These are phyloP conservation scores for Hypoxylon sp. DNA, from an alignment of 2,329 filamentous ascomycete species.

Conservation along the genomic window DNA sequence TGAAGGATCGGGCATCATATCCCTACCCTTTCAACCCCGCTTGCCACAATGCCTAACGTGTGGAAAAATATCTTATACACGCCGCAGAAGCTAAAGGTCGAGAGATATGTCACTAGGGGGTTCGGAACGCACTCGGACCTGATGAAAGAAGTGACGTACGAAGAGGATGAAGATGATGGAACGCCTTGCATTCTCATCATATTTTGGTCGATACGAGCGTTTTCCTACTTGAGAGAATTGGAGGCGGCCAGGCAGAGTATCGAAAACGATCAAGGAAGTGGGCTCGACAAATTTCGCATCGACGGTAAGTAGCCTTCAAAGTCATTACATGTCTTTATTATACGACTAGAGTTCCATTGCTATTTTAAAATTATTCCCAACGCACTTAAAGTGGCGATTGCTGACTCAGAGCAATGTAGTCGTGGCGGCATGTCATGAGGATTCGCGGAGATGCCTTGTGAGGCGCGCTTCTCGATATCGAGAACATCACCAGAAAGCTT, in stretches of 20 bases:
- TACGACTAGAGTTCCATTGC: background rate
- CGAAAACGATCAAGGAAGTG: constrained; percentile 10
- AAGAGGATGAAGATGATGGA: constrained; percentile 32
- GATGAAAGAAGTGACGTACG: constrained; percentile 24
- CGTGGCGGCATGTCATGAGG: constrained; percentile 3
- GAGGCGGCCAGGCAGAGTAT: constrained; percentile 12
- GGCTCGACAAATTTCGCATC: constrained; percentile 30
- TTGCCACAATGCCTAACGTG: constrained; percentile 23
- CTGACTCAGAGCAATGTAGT: constrained; percentile 11
- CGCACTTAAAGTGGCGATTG: background rate
- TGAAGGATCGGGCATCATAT: constrained; percentile 4
- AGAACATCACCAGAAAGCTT: constrained; percentile 29
- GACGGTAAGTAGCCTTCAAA: constrained; percentile 14
- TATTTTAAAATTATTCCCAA: background rate
- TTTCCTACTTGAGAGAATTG: constrained; percentile 9
- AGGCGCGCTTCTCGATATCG: constrained; percentile 21
- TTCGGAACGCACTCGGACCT: background rate
- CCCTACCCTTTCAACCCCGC: background rate
- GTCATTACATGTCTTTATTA: too few relatives aligned
- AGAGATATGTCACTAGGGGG: background rate
- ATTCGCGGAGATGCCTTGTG: constrained; percentile 25
- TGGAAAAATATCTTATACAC: constrained; percentile 25
- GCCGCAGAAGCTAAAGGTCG: constrained; percentile 18
- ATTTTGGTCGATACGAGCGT: constrained; percentile 8
- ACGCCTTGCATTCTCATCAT: constrained; percentile 34